Base-by-base conservation (phyloP, 2,329 filamentous ascomycete genomes). In the Epichloe uncinata region DNA sequence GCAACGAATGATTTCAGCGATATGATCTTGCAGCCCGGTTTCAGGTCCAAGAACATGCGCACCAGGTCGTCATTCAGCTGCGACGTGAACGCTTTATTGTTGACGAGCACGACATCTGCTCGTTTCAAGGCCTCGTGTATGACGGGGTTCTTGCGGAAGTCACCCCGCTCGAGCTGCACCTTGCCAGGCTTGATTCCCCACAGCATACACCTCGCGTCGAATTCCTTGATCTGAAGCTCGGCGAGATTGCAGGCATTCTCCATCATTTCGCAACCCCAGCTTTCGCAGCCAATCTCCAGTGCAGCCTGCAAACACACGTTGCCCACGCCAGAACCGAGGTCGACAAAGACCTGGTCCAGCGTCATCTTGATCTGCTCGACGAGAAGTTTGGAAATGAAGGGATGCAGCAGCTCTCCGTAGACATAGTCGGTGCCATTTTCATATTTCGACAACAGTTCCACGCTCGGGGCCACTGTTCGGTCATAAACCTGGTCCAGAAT, bases 211-310 rank as follows among this genome's bases (percentile, higher is more conserved):
- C 93, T 80, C n/a, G 86, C 81, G 51, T 75, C 73, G 58, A 98
- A 95, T 65, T 98, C 93, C 36, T 77, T 74, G 56, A 85, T 77
- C 66, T 97, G 93, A 26, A 82, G 75, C 26, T 85, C 80, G 7
- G 88, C 93, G 34, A 95, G 77, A 50, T 83, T 81, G 69, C 85
- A 90, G 2, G 90, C 87, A 53, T 93, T 94, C 51, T 84, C 77
- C 88, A 96, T 95, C 75, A 94, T 87, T 66, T 98, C 93, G 60
- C 91, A 95, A 30, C 93, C 93, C 84, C 89, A 96, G 66, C 85
- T 91, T 63, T 95, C 88, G 64, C 89, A 95, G 16, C 93, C 93
- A 48, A 91, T 82, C 65, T 98, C 87, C 18, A 98, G 77, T 0
- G 93, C 93, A 2, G 91, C 89, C 65, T 98, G 93, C 47, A 98